Evolutionary conservation across 2,329 filamentous ascomycete species (phyloP).

Genomic region (Hypoxylon sp.): DNA sequence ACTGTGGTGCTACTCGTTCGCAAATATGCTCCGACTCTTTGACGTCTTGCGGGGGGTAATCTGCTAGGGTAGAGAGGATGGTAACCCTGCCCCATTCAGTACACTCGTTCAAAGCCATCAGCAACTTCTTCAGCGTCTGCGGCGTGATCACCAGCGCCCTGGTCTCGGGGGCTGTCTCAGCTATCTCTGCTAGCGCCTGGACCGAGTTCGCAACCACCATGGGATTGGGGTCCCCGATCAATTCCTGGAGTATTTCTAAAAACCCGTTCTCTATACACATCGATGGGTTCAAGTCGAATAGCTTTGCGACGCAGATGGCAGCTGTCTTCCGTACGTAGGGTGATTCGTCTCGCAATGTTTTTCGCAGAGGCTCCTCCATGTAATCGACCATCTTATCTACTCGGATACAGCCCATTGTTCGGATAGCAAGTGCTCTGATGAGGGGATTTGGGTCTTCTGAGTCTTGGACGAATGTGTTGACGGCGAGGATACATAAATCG

Average conservation of each 20-base stretch:
- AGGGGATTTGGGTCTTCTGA: conserved; percentile 98
- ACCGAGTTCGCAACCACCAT: conserved; percentile 99
- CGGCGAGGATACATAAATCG: conserved; percentile 96
- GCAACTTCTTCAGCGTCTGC: conserved; percentile 87
- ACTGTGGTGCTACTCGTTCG: conserved; percentile 93
- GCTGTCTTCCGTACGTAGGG: conserved; percentile 98
- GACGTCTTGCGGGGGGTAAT: conserved; percentile 85
- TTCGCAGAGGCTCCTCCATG: conserved; percentile 97
- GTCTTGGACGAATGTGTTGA: conserved; percentile 99
- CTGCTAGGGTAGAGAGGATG: conserved; percentile 86
- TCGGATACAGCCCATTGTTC: conserved; percentile 98
- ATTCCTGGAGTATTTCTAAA: conserved; percentile 88
- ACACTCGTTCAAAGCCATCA: conserved; percentile 96
- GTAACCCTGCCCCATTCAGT: conserved; percentile 98
- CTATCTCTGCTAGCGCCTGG: conserved; percentile 90
- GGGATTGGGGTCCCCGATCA: conserved; percentile 96
- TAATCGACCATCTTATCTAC: conserved; percentile 99
- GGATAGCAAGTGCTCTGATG: conserved; percentile 91
- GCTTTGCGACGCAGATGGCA: conserved; percentile 95
- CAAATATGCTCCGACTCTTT: conserved; percentile 99
- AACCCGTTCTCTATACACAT: conserved; percentile 98
- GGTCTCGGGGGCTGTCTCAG: conserved; percentile 89
- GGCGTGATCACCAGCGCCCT: conserved; percentile 84
- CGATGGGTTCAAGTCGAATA: conserved; percentile 91
- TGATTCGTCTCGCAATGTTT: conserved; percentile 95